These are phyloP conservation scores for Eustoma russellianum DNA, from an alignment of 257 asterid species.

Conservation along the genomic window DNA sequence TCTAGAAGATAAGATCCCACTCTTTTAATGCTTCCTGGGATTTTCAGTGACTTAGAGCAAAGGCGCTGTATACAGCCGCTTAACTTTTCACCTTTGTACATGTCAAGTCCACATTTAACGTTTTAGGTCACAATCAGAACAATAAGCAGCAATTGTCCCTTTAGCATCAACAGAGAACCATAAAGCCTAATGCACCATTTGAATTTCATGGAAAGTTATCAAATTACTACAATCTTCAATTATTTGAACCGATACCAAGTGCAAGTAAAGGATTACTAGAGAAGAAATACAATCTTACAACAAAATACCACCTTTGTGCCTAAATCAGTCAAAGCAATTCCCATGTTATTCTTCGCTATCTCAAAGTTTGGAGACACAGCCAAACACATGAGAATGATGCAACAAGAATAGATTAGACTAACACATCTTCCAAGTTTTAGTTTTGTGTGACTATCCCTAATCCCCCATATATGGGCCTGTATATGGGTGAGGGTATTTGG, in stretches of 20 bases:
- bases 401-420: slow-evolving; percentile 19
- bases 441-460: too few species aligned
- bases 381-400: slow-evolving; percentile 56
- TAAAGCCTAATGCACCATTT: neutral
- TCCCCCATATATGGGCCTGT: neutral
- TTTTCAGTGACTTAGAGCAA: too few species aligned
- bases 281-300: too few species aligned
- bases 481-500: neutral
- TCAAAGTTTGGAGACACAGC: slow-evolving; percentile 97
- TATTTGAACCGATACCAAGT: slow-evolving; percentile 9
- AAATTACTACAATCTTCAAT: neutral
- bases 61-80: too few species aligned
- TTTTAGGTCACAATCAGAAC: neutral
- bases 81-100: too few species aligned
- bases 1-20: neutral
- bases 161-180: neutral
- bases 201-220: neutral
- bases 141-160: neutral
- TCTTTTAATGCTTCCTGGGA: too few species aligned
- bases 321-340: slow-evolving; percentile 95
- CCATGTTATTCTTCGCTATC: slow-evolving; percentile 99
- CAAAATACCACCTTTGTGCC: slow-evolving; percentile 77
- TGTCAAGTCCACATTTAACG: too few species aligned
- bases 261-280: slow-evolving; percentile 4
- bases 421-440: neutral